Base-by-base conservation (phyloP, 805 yeast genomes). In the Kodamaea nitidulidarum region DNA sequence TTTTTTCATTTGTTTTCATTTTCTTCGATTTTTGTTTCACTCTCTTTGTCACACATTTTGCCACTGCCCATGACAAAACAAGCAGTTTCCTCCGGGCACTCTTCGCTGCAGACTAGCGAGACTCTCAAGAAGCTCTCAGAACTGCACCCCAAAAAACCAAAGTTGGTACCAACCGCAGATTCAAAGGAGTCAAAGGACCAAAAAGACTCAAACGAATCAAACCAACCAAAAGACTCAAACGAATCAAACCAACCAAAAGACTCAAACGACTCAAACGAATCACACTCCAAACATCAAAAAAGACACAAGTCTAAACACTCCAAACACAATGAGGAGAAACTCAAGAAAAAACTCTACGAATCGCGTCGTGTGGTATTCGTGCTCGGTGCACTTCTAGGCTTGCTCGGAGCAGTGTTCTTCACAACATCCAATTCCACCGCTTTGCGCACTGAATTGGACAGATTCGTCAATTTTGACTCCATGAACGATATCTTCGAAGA, bases 341-440 rank as follows among this genome's bases (percentile, higher is more conserved):
- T 42, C 21, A 56, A 54, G 48, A 56, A 51, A 31, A 43, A 43
- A 16, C 48, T 68, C 25, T 58, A 68, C 58, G 75, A 73, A 41
- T 71, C 86, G 2, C 72, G 81, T 49, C 60, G 86, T 38, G 68
- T 78, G 15, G 68, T 79, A 7, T 84, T 86, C 49, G 47, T 82
- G 0, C 55, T 85, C 28, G 96, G 96, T 32, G 78, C 95, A 0
- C 33, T 86, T 1, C 44, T 86, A 10, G 96, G 96, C 11, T 63
- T 87, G 1, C 34, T 72, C 0, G 49, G 76, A 3, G 88, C 96
- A 0, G 67, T 77, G 22, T 76, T 83, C 49, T 71, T 82, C 44
- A 65, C 70, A 12, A 60, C 68, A 2, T 49, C 65, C 17, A 70
- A 71, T 33, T 63, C 71, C 1, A 55, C 73, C 11, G 36, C 22